Evolutionary conservation across 108 stramenopile species (phyloP).

Genomic region (Skeletonema potamos): DNA sequence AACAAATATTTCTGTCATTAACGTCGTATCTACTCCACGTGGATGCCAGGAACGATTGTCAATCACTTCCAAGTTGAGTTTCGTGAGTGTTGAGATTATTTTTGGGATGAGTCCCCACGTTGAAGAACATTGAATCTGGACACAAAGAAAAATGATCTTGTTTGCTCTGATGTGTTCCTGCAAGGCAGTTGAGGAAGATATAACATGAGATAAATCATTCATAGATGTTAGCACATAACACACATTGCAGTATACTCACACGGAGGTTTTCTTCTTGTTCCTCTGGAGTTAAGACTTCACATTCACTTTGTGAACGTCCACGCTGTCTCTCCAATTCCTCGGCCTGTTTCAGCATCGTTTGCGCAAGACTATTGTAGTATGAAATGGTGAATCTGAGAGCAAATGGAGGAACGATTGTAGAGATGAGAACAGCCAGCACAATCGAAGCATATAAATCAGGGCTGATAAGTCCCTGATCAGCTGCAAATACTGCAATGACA

Average conservation of each 20-base stretch:
- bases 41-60: conserved; percentile 82
- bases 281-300: conserved; percentile 43
- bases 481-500: conserved; percentile 76
- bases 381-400: conserved; percentile 69
- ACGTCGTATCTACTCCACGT: conserved; percentile 65
- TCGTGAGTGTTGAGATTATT: conserved; percentile 54
- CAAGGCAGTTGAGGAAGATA: neutral
- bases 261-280: conserved; percentile 39
- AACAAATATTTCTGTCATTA: conserved; percentile 77
- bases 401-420: conserved; percentile 79
- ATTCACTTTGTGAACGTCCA: conserved; percentile 1
- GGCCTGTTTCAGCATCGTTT: conserved; percentile 32
- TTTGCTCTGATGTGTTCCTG: conserved; percentile 31
- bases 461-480: conserved; percentile 51
- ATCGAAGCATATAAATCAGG: conserved; percentile 69
- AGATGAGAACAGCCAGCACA: conserved; percentile 70
- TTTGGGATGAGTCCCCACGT: conserved; percentile 70
- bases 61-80: conserved; percentile 66
- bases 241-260: neutral
- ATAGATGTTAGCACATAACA: neutral
- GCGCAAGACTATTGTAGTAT: conserved; percentile 66
- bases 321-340: conserved; percentile 26
- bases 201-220: neutral
- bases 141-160: conserved; percentile 66
- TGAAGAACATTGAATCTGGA: conserved; percentile 69